Evolutionary conservation across 78 protist species (phyloP).

Genomic region (Creolimax fragrantissima): DNA sequence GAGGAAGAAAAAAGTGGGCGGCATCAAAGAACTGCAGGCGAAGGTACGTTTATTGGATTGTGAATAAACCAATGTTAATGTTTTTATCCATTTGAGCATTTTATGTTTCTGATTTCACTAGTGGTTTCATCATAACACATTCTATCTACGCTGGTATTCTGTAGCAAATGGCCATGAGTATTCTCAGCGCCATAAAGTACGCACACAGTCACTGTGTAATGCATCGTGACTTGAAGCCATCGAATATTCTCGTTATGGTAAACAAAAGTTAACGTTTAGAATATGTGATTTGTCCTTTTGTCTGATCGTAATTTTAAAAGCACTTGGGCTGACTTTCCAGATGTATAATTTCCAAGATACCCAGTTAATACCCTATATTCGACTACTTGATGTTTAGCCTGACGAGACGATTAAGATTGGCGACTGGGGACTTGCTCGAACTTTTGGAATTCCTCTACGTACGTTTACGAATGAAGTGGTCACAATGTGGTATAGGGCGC

Average conservation of each 20-base stretch:
- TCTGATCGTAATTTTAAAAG: too few relatives aligned
- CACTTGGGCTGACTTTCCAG: too few relatives aligned
- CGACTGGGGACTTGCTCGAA: constrained; percentile 91
- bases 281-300: too few relatives aligned
- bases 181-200: background rate
- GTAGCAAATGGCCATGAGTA: background rate
- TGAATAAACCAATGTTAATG: too few relatives aligned
- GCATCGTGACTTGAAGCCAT: constrained; percentile 58
- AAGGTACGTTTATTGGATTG: too few relatives aligned
- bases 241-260: constrained; percentile 56
- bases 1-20: constrained; percentile 34
- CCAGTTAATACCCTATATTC: too few relatives aligned
- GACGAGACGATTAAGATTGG: constrained; percentile 33
- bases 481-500: constrained; percentile 82
- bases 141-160: background rate
- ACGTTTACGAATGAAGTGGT: constrained; percentile 43
- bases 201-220: background rate
- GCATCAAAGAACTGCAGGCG: too few relatives aligned
- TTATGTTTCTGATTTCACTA: too few relatives aligned
- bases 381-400: too few relatives aligned
- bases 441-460: constrained; percentile 69
- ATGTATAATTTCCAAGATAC: too few relatives aligned
- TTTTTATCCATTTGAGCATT: too few relatives aligned
- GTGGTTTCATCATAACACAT: background rate
- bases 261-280: background rate